These are phyloP conservation scores for Malassezia furfur DNA, from an alignment of 1,284 basidiomycete species.

Conservation along the genomic window DNA sequence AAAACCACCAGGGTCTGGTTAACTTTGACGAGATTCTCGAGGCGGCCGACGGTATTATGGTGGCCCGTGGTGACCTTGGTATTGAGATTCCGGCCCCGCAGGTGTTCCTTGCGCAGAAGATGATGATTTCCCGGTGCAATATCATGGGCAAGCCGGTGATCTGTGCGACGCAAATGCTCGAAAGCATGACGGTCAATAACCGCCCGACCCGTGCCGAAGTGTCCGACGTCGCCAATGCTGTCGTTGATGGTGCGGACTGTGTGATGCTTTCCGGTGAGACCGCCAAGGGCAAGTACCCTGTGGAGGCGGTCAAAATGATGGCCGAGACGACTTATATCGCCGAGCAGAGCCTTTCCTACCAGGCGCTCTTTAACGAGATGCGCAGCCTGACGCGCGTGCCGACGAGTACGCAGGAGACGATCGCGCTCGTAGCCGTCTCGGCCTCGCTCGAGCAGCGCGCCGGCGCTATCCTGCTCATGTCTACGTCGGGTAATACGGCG, in stretches of 20 bases:
- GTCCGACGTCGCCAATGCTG: constrained; percentile 47
- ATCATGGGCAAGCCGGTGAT: constrained; percentile 69
- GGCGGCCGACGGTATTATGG: constrained; percentile 48
- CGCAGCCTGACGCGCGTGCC: constrained; percentile 47
- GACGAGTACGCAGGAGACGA: constrained; percentile 46
- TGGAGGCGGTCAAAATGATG: constrained; percentile 51
- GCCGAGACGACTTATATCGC: constrained; percentile 48
- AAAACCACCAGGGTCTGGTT: constrained; percentile 48
- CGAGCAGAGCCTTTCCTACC: constrained; percentile 46
- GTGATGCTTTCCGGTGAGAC: constrained; percentile 49
- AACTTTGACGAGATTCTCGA: constrained; percentile 49
- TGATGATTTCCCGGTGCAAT: constrained; percentile 49
- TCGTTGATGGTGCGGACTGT: constrained; percentile 48
- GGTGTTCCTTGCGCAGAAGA: constrained; percentile 49
- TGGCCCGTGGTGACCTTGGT: constrained; percentile 47
- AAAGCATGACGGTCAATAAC: constrained; percentile 56
- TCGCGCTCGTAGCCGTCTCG: constrained; percentile 45
- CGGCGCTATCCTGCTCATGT: constrained; percentile 73
- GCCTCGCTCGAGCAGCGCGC: constrained; percentile 47
- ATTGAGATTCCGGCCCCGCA: constrained; percentile 56
- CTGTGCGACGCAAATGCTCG: constrained; percentile 99
- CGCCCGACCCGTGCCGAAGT: constrained; percentile 48
- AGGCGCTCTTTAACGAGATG: constrained; percentile 51
- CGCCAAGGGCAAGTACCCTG: constrained; percentile 46
- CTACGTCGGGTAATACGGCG: constrained; percentile 84